Evolutionary conservation across 306 rosid species (phyloP), one percentile per base, ranked within the genome.

Genomic region (Geum urbanum): DNA sequence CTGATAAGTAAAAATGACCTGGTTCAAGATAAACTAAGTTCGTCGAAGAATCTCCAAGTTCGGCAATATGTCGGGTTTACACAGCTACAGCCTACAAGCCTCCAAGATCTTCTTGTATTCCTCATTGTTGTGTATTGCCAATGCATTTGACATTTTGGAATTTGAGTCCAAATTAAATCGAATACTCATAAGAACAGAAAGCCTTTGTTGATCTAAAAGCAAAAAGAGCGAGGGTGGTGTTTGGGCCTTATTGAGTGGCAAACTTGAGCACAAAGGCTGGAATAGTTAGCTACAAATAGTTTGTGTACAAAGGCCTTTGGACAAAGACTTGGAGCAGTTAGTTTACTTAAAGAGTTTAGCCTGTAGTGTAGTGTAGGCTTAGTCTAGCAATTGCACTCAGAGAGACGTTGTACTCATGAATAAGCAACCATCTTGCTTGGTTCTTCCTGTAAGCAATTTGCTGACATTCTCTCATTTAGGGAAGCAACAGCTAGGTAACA

Each of bases 351-450:
- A 61, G 22, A 61, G 27, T 13, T 57, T 12, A 13, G 9, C 43
- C 63, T 57, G 63, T 57, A 13, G 63, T 57, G 63, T 57, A 13
- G 63, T 57, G 63, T 27, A 57, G 63, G 63, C 41, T 57, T 56
- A 27, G 19, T 66, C 53, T 15, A 66, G 5, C 44, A 66, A 5
- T 8, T 27, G 57, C 57, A 48, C 57, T 66, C 32, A 27, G 15
- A 27, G 57, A 66, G 37, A 32, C 37, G 2, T 32, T 32, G 37
- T 32, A 32, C 37, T 32, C 37, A 32, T 2, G 37, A 32, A 32
- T 2, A 32, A 67, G 59, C 47, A 49, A 35, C 35, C 18, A 51
- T 27, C 18, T 67, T 67, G 18, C 71, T 37, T 11, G 48, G 45
- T 15, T 51, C 44, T 67, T 35, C 39, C 18, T 18, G 10, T 27